phyloP scores from a whole-genome alignment of 352 stramenopile genomes.

The Phytophthora melonis region DNA sequence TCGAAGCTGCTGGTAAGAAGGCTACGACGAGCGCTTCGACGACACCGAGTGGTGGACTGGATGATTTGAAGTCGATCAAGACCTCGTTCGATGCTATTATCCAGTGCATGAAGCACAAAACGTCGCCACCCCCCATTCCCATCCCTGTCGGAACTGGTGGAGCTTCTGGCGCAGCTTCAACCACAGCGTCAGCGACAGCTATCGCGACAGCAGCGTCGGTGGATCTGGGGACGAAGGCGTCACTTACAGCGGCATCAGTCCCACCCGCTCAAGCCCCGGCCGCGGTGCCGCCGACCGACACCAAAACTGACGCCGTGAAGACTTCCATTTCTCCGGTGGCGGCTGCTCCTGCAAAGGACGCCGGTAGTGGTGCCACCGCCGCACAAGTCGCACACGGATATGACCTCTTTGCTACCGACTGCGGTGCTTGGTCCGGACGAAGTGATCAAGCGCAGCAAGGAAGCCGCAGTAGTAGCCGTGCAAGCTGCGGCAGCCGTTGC shows the following conservation, averaged over 20 bases:
- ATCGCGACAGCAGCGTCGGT: constrained; percentile 17
- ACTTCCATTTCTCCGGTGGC: constrained; percentile 26
- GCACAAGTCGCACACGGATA: constrained; percentile 86
- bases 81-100: constrained; percentile 87
- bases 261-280: constrained; percentile 16
- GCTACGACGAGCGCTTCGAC: not conserved
- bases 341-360: constrained; percentile 23
- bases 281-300: constrained; percentile 23
- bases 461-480: constrained; percentile 75
- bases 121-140: constrained; percentile 74
- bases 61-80: constrained; percentile 83
- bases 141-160: constrained; percentile 43
- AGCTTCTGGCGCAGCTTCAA: constrained; percentile 7
- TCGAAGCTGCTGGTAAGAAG: constrained; percentile 34
- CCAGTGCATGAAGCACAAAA: constrained; percentile 88
- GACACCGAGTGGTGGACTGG: constrained; percentile 34
- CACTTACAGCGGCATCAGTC: constrained; percentile 42
- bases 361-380: constrained; percentile 52
- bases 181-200: constrained; percentile 8
- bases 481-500: constrained; percentile 77
- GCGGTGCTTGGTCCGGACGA: constrained; percentile 72
- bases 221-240: constrained; percentile 40
- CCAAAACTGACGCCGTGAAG: constrained; percentile 26
- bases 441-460: constrained; percentile 90
- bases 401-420: constrained; percentile 69